A percentile compares a stretch with the other conserved stretches of the same genome.
Conservation (phyloP, 2,329 filamentous ascomycete species). For the Colletotrichum sp. region DNA sequence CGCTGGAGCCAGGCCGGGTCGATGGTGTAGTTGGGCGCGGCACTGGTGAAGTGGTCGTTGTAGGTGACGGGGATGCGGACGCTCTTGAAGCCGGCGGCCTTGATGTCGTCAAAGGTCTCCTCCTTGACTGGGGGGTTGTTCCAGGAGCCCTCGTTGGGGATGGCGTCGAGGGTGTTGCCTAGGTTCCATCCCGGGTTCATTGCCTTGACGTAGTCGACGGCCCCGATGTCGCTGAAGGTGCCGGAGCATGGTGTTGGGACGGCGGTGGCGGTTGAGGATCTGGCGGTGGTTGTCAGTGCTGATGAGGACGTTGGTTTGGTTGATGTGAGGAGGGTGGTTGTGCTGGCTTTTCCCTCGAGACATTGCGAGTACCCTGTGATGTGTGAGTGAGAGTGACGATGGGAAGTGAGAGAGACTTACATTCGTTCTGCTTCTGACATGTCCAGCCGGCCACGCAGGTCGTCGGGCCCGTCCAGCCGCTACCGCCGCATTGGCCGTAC, state of each 20-base stretch:
- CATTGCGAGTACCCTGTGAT: slow-evolving; percentile 18
- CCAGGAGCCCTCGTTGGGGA: slow-evolving; percentile 59
- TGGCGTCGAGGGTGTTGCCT: slow-evolving; percentile 59
- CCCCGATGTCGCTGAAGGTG: slow-evolving; percentile 50
- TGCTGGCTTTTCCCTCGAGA: neutral
- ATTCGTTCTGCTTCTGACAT: slow-evolving; percentile 7
- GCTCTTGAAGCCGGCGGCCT: slow-evolving; percentile 60
- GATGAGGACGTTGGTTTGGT: neutral
- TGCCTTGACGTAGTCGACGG: slow-evolving; percentile 47
- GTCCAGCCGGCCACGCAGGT: slow-evolving; percentile 11
- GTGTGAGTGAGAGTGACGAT: neutral
- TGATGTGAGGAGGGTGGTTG: slow-evolving; percentile 1
- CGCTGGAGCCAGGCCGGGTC: slow-evolving; percentile 60
- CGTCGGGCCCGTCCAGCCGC: slow-evolving; percentile 12
- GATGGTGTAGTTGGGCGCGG: slow-evolving; percentile 58
- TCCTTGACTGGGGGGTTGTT: slow-evolving; percentile 58
- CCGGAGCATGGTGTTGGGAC: slow-evolving; percentile 36
- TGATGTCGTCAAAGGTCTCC: slow-evolving; percentile 55
- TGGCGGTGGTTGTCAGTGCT: neutral
- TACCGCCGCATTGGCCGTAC: slow-evolving; percentile 18
- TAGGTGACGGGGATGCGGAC: slow-evolving; percentile 66
- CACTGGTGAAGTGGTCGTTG: slow-evolving; percentile 58
- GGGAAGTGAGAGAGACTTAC: neutral
- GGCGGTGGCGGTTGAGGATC: neutral
- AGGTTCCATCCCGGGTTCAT: slow-evolving; percentile 66